Evolutionary conservation across 75 land plant genomes (phyloP), one percentile per base, ranked within the genome.

Genomic region (Selaginella tamariscina): DNA sequence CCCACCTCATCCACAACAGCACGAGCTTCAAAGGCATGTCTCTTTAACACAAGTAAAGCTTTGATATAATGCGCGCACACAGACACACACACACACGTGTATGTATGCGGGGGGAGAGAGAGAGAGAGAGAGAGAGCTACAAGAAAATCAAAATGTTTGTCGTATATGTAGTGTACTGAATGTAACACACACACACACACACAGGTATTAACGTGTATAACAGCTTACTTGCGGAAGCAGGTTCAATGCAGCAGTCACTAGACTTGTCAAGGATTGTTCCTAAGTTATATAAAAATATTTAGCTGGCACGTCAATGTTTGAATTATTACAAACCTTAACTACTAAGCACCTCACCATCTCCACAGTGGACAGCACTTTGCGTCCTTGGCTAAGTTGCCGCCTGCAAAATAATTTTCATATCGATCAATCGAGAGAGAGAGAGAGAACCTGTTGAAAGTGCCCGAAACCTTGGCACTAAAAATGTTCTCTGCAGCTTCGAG

Each of bases 381-480:
- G 80, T 33, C 98, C 98, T 56, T 84, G 79, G 23, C 77, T 81
- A 56, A 94, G 91, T 69, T 89, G 88, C 54, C 78, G 83, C 80
- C 96, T 94, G 60, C 29, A 65, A 66, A 26, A 5, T 70, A 67
- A 31, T 1, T 8, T 21, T 24, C 13, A 21, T 23, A 66, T 18
- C 24, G 15, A 15, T n/a, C n/a, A 9, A 32, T 1, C 13, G 32
- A 32, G 5, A 29, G 18, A 56, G 13, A 2, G 13, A 70, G 20
- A 63, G 29, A 66, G 27, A 56, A 92, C 98, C 98, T 94, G 73
- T 75, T 89, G 55, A 94, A 94, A 66, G 88, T 94, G 65, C 96
- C 98, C 0, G 96, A 94, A 55, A 94, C 68, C 77, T 94, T 94
- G 57, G 98, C 88, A 39, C 68, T 70, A 56, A 94, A 94, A 22